Evolutionary conservation across 495 filamentous ascomycete genomes (phyloP).

Genomic region (Aspergillus panamensis): DNA sequence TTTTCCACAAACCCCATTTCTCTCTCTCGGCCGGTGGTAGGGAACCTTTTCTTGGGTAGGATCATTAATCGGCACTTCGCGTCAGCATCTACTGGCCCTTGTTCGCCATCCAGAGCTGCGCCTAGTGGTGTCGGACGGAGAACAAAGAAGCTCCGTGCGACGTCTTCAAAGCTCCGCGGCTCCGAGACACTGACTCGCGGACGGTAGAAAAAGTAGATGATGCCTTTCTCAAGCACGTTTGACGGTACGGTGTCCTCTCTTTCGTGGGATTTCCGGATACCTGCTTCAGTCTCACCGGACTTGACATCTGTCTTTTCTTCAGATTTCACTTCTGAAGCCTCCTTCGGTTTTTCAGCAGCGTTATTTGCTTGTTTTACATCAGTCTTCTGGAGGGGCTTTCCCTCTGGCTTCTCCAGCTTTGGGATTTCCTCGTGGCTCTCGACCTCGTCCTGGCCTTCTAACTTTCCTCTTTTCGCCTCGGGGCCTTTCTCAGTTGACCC

Average conservation of each 20-base stretch:
- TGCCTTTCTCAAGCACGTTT: slow-evolving; percentile 84
- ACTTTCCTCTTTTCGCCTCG: slow-evolving; percentile 35
- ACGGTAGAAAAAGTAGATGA: slow-evolving; percentile 93
- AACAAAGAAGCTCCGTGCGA: slow-evolving; percentile 78
- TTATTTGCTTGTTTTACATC: slow-evolving; percentile 14
- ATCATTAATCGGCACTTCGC: slow-evolving; percentile 68
- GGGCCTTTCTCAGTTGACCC: slow-evolving; percentile 24
- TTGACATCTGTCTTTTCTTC: slow-evolving; percentile 21
- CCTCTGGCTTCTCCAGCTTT: slow-evolving; percentile 24
- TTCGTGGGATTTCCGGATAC: slow-evolving; percentile 37
- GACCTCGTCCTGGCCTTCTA: slow-evolving; percentile 15
- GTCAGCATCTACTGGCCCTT: slow-evolving; percentile 56
- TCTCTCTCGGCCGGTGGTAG: slow-evolving; percentile 63
- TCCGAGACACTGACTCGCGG: slow-evolving; percentile 70
- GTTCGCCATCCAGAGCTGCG: slow-evolving; percentile 56
- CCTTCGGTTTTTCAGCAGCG: slow-evolving; percentile 20
- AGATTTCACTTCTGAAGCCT: slow-evolving; percentile 2
- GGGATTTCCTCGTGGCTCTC: background rate
- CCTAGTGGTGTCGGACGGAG: slow-evolving; percentile 71
- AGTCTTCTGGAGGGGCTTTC: slow-evolving; percentile 19
- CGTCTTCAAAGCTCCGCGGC: slow-evolving; percentile 64
- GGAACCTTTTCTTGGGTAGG: slow-evolving; percentile 84
- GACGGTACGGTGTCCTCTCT: slow-evolving; percentile 59
- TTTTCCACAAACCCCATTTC: slow-evolving; percentile 89
- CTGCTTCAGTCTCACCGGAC: slow-evolving; percentile 19